A percentile compares a stretch with the other conserved stretches of the same genome.
phyloP scores from a whole-genome alignment of 2,329 filamentous ascomycete species.

The Rhinocladiella similis region DNA sequence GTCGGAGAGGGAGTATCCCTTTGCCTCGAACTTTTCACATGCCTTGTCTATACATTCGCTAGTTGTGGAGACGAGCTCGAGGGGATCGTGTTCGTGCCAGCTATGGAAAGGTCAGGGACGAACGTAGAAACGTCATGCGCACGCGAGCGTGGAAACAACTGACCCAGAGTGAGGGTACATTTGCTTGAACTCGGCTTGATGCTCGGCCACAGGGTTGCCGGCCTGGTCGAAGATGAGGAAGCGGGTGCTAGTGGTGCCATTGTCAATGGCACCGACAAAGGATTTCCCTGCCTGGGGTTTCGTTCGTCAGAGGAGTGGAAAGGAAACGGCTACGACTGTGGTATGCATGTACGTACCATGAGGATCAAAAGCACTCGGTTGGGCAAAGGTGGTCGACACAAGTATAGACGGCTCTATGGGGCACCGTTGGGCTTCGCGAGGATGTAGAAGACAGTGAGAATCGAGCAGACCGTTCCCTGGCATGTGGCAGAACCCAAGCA shows the following conservation, averaged over 20 bases:
- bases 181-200: slow-evolving; percentile 80
- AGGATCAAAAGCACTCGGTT: background rate
- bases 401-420: too few species aligned
- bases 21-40: slow-evolving; percentile 60
- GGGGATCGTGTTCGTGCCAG: slow-evolving; percentile 78
- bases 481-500: background rate
- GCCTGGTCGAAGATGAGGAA: slow-evolving; percentile 78
- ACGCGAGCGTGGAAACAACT: slow-evolving; percentile 32
- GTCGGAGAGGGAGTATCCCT: slow-evolving; percentile 62
- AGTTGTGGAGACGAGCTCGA: slow-evolving; percentile 67
- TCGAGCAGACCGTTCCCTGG: background rate
- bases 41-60: slow-evolving; percentile 71
- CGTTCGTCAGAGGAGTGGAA: too few species aligned
- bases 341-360: slow-evolving; percentile 1
- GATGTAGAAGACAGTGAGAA: background rate
- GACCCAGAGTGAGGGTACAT: slow-evolving; percentile 76
- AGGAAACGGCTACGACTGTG: background rate
- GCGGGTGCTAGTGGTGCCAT: slow-evolving; percentile 78
- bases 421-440: too few species aligned
- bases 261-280: slow-evolving; percentile 76
- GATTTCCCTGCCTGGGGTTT: slow-evolving; percentile 12
- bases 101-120: slow-evolving; percentile 41
- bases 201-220: slow-evolving; percentile 70
- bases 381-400: background rate
- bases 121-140: background rate